Conservation (phyloP, 352 stramenopile species). For the Phytophthora palmivora region DNA sequence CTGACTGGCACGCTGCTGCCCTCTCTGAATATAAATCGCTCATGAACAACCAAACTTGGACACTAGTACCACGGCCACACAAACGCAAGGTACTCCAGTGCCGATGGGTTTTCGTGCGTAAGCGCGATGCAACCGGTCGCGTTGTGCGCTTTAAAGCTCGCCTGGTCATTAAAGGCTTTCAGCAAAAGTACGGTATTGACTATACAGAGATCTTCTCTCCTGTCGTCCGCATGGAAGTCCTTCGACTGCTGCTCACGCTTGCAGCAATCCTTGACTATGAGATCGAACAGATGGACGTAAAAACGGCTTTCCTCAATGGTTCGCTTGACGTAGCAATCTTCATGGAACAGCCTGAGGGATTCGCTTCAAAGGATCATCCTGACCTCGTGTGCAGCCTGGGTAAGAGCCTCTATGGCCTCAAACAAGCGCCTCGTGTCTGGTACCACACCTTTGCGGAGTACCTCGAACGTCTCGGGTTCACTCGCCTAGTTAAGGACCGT, state of each 20-base stretch:
- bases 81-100: conserved; percentile 1
- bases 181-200: conserved; percentile 4
- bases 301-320: conserved; percentile 9
- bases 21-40: too few species aligned
- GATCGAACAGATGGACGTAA: conserved; percentile 9
- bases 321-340: conserved; percentile 6
- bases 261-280: too few species aligned
- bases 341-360: conserved; percentile 10
- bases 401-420: conserved; percentile 11
- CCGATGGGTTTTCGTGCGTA: too few species aligned
- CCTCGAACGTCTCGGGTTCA: conserved; percentile 6
- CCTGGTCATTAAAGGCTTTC: conserved; percentile 2
- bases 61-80: neutral
- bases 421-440: conserved; percentile 1
- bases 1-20: too few species aligned
- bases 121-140: neutral
- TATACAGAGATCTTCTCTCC: conserved; percentile 8
- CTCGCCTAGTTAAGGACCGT: conserved; percentile 4
- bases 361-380: neutral
- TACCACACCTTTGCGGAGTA: conserved; percentile 8
- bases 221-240: conserved; percentile 13
- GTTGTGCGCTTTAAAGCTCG: conserved; percentile 10
- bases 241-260: too few species aligned
- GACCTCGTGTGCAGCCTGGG: conserved; percentile 1
- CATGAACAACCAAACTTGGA: conserved; percentile 1